These are phyloP conservation scores for Gentiana straminea DNA, from an alignment of 257 asterid genomes.

Conservation along the genomic window DNA sequence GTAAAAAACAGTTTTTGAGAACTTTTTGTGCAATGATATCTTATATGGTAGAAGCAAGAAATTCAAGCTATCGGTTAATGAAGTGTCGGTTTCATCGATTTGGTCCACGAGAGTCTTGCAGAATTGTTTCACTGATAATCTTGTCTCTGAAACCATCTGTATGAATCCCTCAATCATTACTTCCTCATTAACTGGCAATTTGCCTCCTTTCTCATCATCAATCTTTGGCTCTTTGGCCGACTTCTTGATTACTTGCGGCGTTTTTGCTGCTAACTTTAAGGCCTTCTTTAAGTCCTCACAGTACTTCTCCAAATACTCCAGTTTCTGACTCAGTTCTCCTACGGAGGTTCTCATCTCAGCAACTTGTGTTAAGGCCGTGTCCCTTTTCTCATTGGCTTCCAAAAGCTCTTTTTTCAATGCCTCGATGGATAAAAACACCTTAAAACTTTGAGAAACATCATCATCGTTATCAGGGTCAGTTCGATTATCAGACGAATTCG, in stretches of 20 bases:
- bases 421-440: slow-evolving; percentile 35
- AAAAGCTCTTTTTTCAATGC: slow-evolving; percentile 41
- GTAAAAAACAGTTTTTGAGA: slow-evolving; percentile 45
- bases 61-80: slow-evolving; percentile 46
- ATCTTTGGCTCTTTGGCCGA: slow-evolving; percentile 24
- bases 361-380: slow-evolving; percentile 54
- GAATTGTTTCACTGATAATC: slow-evolving; percentile 73
- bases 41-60: slow-evolving; percentile 51
- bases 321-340: slow-evolving; percentile 49
- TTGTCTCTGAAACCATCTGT: slow-evolving; percentile 79
- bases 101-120: slow-evolving; percentile 58
- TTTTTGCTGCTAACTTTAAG: slow-evolving; percentile 30
- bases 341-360: slow-evolving; percentile 57
- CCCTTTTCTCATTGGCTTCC: slow-evolving; percentile 53
- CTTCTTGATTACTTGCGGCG: slow-evolving; percentile 21
- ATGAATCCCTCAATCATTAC: slow-evolving; percentile 79
- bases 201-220: slow-evolving; percentile 33
- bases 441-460: slow-evolving; percentile 30
- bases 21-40: slow-evolving; percentile 44
- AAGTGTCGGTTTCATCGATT: slow-evolving; percentile 37
- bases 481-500: slow-evolving; percentile 17
- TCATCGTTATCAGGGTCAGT: slow-evolving; percentile 33
- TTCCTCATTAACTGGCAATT: slow-evolving; percentile 52
- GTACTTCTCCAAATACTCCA: slow-evolving; percentile 60
- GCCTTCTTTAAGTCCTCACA: slow-evolving; percentile 81